phyloP scores from a whole-genome alignment of 164 flowering plant species.

The Piper betle region DNA sequence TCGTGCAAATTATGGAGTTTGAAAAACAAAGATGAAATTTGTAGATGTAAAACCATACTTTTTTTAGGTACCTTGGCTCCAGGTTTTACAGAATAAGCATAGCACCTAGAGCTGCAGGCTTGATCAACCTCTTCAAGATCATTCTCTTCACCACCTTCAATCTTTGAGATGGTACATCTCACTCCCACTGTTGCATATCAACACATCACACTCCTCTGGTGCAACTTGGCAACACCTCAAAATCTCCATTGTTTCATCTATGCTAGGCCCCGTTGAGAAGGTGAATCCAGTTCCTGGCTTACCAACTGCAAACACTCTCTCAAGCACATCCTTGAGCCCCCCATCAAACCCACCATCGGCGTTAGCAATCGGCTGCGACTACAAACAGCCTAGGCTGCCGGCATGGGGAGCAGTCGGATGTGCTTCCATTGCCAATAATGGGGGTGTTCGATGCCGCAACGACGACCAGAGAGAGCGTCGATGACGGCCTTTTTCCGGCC shows the following conservation, averaged over 20 bases:
- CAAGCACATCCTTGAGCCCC: slow-evolving; percentile 21
- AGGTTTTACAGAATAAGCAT: slow-evolving; percentile 40
- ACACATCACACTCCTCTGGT: slow-evolving; percentile 49
- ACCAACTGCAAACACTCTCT: slow-evolving; percentile 28
- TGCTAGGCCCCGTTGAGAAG: slow-evolving; percentile 42
- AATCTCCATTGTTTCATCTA: slow-evolving; percentile 37
- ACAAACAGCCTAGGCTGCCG: slow-evolving; percentile 52
- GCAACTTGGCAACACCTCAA: slow-evolving; percentile 28
- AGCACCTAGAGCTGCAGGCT: slow-evolving; percentile 39
- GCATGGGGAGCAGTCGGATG: slow-evolving; percentile 32
- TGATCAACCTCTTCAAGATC: slow-evolving; percentile 25
- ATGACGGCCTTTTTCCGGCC: slow-evolving; percentile 42
- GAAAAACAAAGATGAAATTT: background rate
- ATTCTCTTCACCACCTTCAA: slow-evolving; percentile 36
- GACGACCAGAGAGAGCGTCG: slow-evolving; percentile 31
- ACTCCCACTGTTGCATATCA: slow-evolving; percentile 67
- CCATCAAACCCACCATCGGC: slow-evolving; percentile 18
- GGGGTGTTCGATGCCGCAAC: slow-evolving; percentile 7
- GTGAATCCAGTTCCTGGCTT: slow-evolving; percentile 31
- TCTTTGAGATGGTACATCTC: slow-evolving; percentile 45
- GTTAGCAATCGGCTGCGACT: slow-evolving; percentile 46
- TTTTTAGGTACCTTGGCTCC: slow-evolving; percentile 45
- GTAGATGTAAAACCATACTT: background rate
- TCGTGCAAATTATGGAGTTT: background rate
- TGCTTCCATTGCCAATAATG: slow-evolving; percentile 13